These are phyloP conservation scores for Skeletonema menzelii DNA, from an alignment of 108 stramenopile genomes.

Conservation along the genomic window DNA sequence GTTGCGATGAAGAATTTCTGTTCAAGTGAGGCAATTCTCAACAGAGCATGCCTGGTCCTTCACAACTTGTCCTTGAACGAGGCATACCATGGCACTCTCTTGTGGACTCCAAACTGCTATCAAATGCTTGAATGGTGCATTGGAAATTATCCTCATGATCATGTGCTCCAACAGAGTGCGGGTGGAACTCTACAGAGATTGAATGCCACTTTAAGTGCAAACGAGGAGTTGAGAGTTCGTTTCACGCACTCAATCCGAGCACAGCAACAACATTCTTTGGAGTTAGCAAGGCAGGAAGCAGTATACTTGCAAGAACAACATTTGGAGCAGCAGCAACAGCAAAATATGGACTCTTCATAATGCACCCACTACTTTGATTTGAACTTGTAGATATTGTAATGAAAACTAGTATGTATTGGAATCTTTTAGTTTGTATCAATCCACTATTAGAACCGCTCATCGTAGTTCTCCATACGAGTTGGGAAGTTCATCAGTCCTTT, in stretches of 20 bases:
- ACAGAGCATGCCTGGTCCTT: constrained; percentile 91
- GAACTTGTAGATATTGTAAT: constrained; percentile 1
- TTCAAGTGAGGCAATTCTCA: constrained; percentile 84
- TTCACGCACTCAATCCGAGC: constrained; percentile 42
- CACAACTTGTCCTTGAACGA: constrained; percentile 88
- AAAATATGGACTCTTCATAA: constrained; percentile 3
- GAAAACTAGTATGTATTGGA: constrained; percentile 5
- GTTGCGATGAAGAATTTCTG: constrained; percentile 90
- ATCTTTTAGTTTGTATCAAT: not conserved
- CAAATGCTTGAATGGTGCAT: constrained; percentile 89
- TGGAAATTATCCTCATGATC: constrained; percentile 80
- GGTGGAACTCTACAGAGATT: constrained; percentile 80
- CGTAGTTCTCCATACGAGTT: constrained; percentile 90
- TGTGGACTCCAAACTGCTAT: constrained; percentile 85
- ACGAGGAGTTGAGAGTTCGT: constrained; percentile 39
- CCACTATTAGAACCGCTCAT: constrained; percentile 55
- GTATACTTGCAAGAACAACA: constrained; percentile 28
- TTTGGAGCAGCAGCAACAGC: constrained; percentile 15
- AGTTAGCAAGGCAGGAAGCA: constrained; percentile 39
- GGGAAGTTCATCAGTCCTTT: constrained; percentile 94
- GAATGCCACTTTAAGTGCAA: constrained; percentile 52
- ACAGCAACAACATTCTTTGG: constrained; percentile 43
- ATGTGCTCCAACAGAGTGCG: constrained; percentile 84
- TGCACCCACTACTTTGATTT: not conserved
- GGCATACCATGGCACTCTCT: constrained; percentile 72